phyloP scores from a whole-genome alignment of 2,329 filamentous ascomycete genomes.

The Leptosphaerulina australis region DNA sequence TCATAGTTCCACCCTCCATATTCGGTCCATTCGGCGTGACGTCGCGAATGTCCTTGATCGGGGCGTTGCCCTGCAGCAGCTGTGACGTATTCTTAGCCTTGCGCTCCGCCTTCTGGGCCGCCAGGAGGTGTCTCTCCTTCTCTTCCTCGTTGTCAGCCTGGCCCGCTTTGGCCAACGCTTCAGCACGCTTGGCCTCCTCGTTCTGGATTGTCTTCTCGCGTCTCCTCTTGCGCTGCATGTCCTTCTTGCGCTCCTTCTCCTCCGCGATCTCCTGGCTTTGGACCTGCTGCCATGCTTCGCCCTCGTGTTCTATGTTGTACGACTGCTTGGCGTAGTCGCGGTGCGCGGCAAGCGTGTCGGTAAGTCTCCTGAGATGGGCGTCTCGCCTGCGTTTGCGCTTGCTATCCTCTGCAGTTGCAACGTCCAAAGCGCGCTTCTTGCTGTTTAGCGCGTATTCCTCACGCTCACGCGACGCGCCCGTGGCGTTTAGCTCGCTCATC shows the following conservation, averaged over 20 bases:
- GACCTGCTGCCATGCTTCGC: conserved; percentile 82
- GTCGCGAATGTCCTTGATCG: conserved; percentile 72
- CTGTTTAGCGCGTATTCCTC: conserved; percentile 60
- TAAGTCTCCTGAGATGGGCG: conserved; percentile 61
- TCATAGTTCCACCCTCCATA: conserved; percentile 83
- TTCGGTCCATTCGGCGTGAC: conserved; percentile 77
- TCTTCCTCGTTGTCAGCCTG: conserved; percentile 82
- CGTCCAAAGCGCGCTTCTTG: conserved; percentile 71
- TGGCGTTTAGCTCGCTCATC: conserved; percentile 62
- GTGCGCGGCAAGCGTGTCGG: conserved; percentile 68
- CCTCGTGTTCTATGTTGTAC: conserved; percentile 77
- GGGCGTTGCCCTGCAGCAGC: conserved; percentile 81
- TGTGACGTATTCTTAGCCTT: conserved; percentile 91
- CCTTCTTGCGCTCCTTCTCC: conserved; percentile 99
- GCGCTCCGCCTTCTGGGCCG: conserved; percentile 88
- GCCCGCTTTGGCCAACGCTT: conserved; percentile 77
- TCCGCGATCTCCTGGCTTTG: conserved; percentile 88
- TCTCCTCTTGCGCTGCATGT: conserved; percentile 96
- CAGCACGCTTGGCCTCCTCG: conserved; percentile 81
- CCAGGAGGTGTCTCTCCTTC: conserved; percentile 77
- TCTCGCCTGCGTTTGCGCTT: conserved; percentile 69
- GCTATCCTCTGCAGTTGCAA: conserved; percentile 66
- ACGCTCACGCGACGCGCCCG: conserved; percentile 59
- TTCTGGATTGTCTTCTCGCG: conserved; percentile 93
- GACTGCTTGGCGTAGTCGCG: conserved; percentile 74